Evolutionary conservation across 352 stramenopile genomes (phyloP).

Genomic region (Discostella stelligera): DNA sequence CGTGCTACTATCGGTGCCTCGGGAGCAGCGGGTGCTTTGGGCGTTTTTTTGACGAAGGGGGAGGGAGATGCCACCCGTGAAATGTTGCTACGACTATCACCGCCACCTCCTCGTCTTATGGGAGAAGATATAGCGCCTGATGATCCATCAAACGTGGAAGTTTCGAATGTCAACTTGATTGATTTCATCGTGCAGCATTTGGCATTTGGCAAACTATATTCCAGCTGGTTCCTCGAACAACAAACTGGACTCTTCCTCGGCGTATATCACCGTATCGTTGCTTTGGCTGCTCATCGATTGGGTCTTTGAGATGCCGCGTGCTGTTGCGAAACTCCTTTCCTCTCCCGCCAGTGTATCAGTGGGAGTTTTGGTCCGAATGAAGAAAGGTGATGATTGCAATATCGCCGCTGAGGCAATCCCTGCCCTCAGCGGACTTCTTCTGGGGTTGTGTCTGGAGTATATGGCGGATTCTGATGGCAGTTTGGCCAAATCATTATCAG

Average conservation of each 20-base stretch:
- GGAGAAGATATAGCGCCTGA: conserved; percentile 6
- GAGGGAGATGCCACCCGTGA: conserved; percentile 62
- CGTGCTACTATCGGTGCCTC: conserved; percentile 30
- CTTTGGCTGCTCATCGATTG: conserved; percentile 50
- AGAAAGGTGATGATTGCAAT: conserved; percentile 13
- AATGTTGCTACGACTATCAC: conserved; percentile 63
- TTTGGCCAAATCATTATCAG: background rate
- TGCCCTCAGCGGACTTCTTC: conserved; percentile 56
- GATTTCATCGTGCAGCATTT: conserved; percentile 52
- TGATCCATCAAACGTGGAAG: background rate
- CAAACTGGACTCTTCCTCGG: conserved; percentile 22
- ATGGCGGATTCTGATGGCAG: conserved; percentile 20
- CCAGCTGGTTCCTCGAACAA: background rate
- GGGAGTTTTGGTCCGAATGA: conserved; percentile 44
- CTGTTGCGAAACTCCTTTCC: conserved; percentile 36
- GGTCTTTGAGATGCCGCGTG: conserved; percentile 46
- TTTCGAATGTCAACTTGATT: conserved; percentile 32
- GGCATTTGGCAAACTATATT: conserved; percentile 37
- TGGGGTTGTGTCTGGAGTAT: conserved; percentile 70
- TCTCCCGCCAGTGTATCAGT: conserved; percentile 53
- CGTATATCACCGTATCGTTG: conserved; percentile 39
- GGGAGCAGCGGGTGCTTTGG: conserved; percentile 60
- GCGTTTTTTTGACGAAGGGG: conserved; percentile 59
- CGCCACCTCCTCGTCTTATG: conserved; percentile 21
- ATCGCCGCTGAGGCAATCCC: conserved; percentile 12